Evolutionary conservation across 352 stramenopile genomes (phyloP).

Genomic region (Pythium dissimile): DNA sequence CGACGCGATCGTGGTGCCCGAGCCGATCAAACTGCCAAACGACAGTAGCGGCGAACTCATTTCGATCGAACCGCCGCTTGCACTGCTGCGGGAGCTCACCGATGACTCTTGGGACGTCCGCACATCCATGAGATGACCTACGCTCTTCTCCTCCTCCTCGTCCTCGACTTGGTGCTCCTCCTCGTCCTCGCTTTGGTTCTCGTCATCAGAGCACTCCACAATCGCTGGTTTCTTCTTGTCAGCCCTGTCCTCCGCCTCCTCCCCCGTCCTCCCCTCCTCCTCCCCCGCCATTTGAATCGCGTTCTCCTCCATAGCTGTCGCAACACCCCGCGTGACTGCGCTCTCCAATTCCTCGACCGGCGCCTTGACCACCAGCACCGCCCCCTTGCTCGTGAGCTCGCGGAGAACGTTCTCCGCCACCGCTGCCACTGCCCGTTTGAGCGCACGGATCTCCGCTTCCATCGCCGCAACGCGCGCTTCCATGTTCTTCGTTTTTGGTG

Average conservation of each 20-base stretch:
- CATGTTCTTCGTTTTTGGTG: constrained; percentile 1
- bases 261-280: background rate
- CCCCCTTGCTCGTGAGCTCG: constrained; percentile 4
- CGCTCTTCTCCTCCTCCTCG: background rate
- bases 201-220: background rate
- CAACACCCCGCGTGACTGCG: background rate
- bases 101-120: constrained; percentile 18
- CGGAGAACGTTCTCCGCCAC: constrained; percentile 7
- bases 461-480: constrained; percentile 12
- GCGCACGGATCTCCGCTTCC: constrained; percentile 15
- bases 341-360: background rate
- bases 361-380: constrained; percentile 15
- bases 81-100: background rate
- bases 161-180: background rate
- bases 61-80: background rate
- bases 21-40: constrained; percentile 3
- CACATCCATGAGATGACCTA: background rate
- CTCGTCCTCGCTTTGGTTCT: constrained; percentile 1
- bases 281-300: background rate
- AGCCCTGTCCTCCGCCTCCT: background rate
- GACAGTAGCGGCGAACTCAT: background rate
- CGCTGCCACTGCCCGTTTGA: background rate
- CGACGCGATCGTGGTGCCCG: background rate
- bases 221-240: background rate
- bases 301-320: background rate